Evolutionary conservation across 2,329 filamentous ascomycete genomes (phyloP), one percentile per base, ranked within the genome.

Genomic region (Dactylellina leptospora): DNA sequence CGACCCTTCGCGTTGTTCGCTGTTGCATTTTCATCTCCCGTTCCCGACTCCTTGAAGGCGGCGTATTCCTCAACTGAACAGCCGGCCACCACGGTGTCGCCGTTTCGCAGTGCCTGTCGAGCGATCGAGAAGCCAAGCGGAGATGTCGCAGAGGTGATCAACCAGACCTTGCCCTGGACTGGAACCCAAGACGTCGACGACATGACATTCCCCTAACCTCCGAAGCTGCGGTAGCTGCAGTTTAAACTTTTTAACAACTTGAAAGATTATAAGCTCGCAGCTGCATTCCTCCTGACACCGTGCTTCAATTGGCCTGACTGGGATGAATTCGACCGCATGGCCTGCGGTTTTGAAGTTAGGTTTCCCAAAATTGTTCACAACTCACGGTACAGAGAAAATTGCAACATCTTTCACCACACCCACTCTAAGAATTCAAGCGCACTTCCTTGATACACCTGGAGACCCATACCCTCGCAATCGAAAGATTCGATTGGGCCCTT

Each of bases 11-110:
- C 42, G 61, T 66, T 73, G 62, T 68, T 40, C 5, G 33, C 53
- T 73, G 69, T 73, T 73, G 60, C 61, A 61, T 73, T 73, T 73
- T 58, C 22, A 5, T 20, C 36, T 8, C 10, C 28, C 11, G 42
- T 38, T 11, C 38, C 22, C 16, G 45, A 50, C 8, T 56, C 50
- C 69, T 42, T 61, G 54, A 54, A 68, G 36, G 13, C 47, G 77
- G 93, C 90, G 74, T 93, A 88, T 80, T 95, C 91, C 54, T 85
- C 82, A 2, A 91, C 89, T 50, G 90, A 87, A 30, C 97, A 84
- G 59, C 93, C 95, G 3, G 92, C 90, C 50, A 93, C 89, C 48
- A 96, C 90, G 79, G 90, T 93, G 80, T 97, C 95, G 51, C 95
- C 93, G 80, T 97, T 92, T n/a, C 87, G 87, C 50, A 97, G 88